These are phyloP conservation scores for Entoloma clypeatum DNA, from an alignment of 1,284 basidiomycete genomes.

Conservation along the genomic window DNA sequence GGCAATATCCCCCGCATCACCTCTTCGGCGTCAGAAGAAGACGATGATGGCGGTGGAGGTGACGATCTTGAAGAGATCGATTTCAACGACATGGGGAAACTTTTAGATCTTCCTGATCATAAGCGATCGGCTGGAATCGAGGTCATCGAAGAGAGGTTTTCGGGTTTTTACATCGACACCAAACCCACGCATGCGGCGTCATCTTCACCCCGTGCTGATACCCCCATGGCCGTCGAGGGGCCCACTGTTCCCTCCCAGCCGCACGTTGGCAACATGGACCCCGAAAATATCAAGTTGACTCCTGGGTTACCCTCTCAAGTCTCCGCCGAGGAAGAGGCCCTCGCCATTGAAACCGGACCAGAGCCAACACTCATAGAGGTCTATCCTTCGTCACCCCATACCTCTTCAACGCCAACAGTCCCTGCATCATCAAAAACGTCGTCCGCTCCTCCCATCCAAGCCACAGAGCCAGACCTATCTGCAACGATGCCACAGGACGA, in stretches of 20 bases:
- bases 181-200: conserved; percentile 4
- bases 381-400: too few relatives aligned
- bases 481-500: conserved; percentile 3
- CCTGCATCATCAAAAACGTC: too few relatives aligned
- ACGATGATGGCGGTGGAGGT: conserved; percentile 33
- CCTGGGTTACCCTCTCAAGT: not conserved
- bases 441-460: too few relatives aligned
- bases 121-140: conserved; percentile 17
- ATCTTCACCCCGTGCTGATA: not conserved
- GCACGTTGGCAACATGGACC: not conserved
- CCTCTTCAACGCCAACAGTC: too few relatives aligned
- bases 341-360: too few relatives aligned
- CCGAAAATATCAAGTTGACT: too few relatives aligned
- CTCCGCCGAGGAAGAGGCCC: not conserved
- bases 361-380: too few relatives aligned
- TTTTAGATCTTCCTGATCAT: conserved; percentile 27
- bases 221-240: not conserved
- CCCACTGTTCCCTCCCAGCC: not conserved
- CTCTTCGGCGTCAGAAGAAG: conserved; percentile 27
- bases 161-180: conserved; percentile 32
- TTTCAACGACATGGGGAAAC: conserved; percentile 52
- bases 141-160: conserved; percentile 39
- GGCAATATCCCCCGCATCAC: conserved; percentile 24
- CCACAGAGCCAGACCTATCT: too few relatives aligned
- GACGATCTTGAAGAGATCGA: conserved; percentile 60